These are phyloP conservation scores for Aspergillus egyptiacus DNA, from an alignment of 495 filamentous ascomycete species.

Conservation along the genomic window DNA sequence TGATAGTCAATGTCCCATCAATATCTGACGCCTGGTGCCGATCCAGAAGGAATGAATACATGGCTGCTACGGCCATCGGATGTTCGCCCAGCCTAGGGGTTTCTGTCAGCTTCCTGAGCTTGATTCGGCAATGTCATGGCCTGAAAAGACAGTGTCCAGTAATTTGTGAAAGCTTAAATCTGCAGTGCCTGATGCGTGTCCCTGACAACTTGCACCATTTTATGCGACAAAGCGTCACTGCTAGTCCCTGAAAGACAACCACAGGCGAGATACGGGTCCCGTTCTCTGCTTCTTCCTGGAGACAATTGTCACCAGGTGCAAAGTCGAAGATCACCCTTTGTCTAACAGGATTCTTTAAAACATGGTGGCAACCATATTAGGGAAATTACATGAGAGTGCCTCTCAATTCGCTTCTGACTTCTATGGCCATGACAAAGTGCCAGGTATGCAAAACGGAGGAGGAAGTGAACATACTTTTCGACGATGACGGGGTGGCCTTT, in stretches of 20 bases:
- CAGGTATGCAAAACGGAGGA: slow-evolving; percentile 15
- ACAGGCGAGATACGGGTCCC: slow-evolving; percentile 2
- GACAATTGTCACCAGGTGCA: slow-evolving; percentile 11
- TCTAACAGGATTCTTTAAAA: slow-evolving; percentile 28
- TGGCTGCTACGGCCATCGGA: slow-evolving; percentile 46
- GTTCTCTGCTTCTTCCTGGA: slow-evolving; percentile 22
- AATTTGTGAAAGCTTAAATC: slow-evolving; percentile 1
- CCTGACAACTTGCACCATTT: background rate
- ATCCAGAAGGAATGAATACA: slow-evolving; percentile 60
- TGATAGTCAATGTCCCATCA: slow-evolving; percentile 55
- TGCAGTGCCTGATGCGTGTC: background rate
- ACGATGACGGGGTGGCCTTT: slow-evolving; percentile 60
- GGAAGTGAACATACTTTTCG: slow-evolving; percentile 50
- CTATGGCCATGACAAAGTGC: slow-evolving; percentile 30
- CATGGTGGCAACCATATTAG: slow-evolving; percentile 24
- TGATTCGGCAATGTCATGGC: background rate
- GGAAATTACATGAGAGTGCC: slow-evolving; percentile 31
- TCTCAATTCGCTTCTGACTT: slow-evolving; percentile 32
- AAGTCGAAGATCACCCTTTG: slow-evolving; percentile 19
- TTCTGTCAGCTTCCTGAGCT: slow-evolving; percentile 24
- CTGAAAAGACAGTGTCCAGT: background rate
- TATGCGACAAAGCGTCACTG: background rate
- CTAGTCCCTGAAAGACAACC: background rate
- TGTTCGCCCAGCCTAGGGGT: slow-evolving; percentile 50
- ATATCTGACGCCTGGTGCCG: slow-evolving; percentile 61